phyloP scores from a whole-genome alignment of 2,329 filamentous ascomycete genomes.

The Pestalotiopsis sp. region DNA sequence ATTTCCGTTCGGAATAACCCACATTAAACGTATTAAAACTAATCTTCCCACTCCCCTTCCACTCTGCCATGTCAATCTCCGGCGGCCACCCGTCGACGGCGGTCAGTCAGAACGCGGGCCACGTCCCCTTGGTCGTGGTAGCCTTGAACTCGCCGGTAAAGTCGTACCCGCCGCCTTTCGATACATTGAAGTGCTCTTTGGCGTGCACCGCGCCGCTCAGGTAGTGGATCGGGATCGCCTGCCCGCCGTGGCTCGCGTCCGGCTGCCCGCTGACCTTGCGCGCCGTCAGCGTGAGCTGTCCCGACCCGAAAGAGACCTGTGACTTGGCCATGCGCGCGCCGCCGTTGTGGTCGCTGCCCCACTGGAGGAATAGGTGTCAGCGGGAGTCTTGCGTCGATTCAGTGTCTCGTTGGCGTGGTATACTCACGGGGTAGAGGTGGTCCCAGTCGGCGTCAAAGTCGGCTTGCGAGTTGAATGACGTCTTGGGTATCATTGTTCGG shows the following conservation, averaged over 20 bases:
- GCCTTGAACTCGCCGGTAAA: constrained; percentile 41
- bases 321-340: constrained; percentile 52
- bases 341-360: constrained; percentile 59
- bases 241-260: constrained; percentile 36
- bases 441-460: constrained; percentile 43
- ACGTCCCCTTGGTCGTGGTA: constrained; percentile 35
- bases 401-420: background rate
- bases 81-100: constrained; percentile 45
- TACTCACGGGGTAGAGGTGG: background rate
- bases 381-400: background rate
- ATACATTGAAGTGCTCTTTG: constrained; percentile 36
- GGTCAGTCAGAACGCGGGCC: constrained; percentile 46
- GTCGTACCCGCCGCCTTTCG: constrained; percentile 35
- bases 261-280: constrained; percentile 41
- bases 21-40: constrained; percentile 51
- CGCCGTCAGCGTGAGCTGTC: constrained; percentile 47
- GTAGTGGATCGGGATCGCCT: constrained; percentile 49
- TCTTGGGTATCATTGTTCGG: constrained; percentile 37
- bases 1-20: constrained; percentile 38
- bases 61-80: constrained; percentile 48
- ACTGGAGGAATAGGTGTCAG: constrained; percentile 27
- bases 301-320: constrained; percentile 41
- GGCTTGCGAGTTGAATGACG: constrained; percentile 34
- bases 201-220: constrained; percentile 46
- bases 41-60: constrained; percentile 50